phyloP scores from a whole-genome alignment of 208 protist species.

The Leishmania major region DNA sequence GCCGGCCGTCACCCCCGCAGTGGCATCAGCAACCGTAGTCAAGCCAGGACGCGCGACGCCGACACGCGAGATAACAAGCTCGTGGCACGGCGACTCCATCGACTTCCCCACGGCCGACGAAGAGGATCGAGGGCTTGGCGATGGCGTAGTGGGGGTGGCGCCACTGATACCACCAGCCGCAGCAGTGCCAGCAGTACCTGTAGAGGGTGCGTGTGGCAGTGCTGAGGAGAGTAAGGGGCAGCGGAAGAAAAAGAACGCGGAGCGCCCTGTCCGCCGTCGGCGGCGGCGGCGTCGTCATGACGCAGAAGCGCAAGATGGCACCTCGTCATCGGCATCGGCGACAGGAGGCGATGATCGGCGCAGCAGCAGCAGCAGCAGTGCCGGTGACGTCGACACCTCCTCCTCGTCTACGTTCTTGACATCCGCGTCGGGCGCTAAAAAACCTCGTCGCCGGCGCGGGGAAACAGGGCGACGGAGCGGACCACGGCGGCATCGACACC shows the following conservation, averaged over 20 bases:
- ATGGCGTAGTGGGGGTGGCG: neutral
- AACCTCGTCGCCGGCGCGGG: neutral
- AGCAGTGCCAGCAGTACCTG: neutral
- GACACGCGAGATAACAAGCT: neutral
- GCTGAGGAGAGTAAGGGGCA: neutral
- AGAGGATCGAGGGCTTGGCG: neutral
- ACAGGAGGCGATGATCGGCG: neutral
- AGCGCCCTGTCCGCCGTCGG: neutral
- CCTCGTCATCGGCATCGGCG: neutral
- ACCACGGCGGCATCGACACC: neutral
- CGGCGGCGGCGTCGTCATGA: neutral
- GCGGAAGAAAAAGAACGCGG: neutral
- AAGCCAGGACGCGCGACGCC: neutral
- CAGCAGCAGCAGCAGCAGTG: neutral
- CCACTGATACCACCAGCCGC: neutral
- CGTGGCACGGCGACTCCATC: conserved; percentile 13
- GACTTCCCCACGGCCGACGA: conserved; percentile 8
- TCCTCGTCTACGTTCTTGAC: neutral
- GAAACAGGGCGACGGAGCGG: neutral
- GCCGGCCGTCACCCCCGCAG: neutral
- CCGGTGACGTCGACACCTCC: neutral
- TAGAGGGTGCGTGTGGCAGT: neutral
- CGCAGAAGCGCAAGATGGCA: too few species aligned
- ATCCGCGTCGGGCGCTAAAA: neutral
- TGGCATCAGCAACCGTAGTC: neutral